Percentiles rank a stretch among this genome's conserved stretches.
These are phyloP conservation scores for Rosa multiflora DNA, from an alignment of 306 rosid genomes.

Conservation along the genomic window DNA sequence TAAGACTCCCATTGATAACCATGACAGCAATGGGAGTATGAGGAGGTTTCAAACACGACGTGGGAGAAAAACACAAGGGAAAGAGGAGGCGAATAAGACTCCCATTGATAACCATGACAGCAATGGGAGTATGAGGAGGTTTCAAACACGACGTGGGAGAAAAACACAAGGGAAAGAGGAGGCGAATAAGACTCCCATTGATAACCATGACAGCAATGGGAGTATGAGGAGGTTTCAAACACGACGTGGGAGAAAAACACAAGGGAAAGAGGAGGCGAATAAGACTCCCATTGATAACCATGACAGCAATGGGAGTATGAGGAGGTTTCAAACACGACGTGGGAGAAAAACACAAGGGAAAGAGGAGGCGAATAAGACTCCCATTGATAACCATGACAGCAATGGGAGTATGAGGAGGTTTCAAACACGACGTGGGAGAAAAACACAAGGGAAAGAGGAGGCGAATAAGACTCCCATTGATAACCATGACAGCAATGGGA, in stretches of 20 bases:
- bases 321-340: not conserved
- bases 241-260: not conserved
- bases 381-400: too few relatives aligned
- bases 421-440: not conserved
- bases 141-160: not conserved
- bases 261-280: not conserved
- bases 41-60: not conserved
- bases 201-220: too few relatives aligned
- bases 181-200: not conserved
- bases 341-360: not conserved
- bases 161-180: not conserved
- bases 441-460: not conserved
- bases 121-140: not conserved
- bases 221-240: not conserved
- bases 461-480: not conserved
- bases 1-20: not conserved
- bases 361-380: not conserved
- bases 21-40: not conserved
- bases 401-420: not conserved
- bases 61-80: not conserved
- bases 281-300: too few relatives aligned
- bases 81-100: not conserved
- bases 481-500: not conserved
- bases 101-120: too few relatives aligned
- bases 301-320: not conserved